Evolutionary conservation across 176 grass and related monocot genomes (phyloP).

Genomic region (Canna indica): DNA sequence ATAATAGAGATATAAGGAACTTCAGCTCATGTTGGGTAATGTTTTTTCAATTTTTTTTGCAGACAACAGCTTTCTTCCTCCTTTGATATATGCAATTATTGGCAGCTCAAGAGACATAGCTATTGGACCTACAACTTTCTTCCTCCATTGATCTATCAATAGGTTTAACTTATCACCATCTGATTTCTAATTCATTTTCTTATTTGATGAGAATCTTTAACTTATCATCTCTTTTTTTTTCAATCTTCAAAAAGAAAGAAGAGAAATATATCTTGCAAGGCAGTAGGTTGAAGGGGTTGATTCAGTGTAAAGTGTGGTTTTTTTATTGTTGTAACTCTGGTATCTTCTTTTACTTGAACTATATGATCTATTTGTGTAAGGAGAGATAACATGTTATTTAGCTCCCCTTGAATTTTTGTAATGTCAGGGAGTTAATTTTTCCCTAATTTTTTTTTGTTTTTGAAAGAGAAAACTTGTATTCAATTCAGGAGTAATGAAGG

Average conservation of each 20-base stretch:
- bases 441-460: too few species aligned
- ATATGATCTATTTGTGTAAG: not conserved
- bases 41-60: constrained; percentile 2
- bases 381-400: not conserved
- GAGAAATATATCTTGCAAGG: constrained; percentile 78
- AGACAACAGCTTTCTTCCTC: constrained; percentile 84
- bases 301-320: constrained; percentile 52
- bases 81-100: constrained; percentile 70
- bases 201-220: not conserved
- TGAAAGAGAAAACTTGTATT: too few species aligned
- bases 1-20: too few species aligned
- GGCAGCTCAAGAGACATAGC: constrained; percentile 87
- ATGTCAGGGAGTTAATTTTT: not conserved
- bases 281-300: constrained; percentile 90
- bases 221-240: not conserved
- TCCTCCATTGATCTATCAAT: too few species aligned
- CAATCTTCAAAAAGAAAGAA: constrained; percentile 67
- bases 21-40: too few species aligned
- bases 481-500: too few species aligned
- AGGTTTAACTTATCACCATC: too few species aligned
- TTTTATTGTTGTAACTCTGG: not conserved
- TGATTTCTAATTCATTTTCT: constrained; percentile 5
- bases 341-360: not conserved
- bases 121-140: constrained; percentile 84
- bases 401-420: not conserved